Percentiles rank a stretch among this genome's conserved stretches.
These are phyloP conservation scores for Nicotiana sylvestris DNA, from an alignment of 257 asterid species.

Conservation along the genomic window DNA sequence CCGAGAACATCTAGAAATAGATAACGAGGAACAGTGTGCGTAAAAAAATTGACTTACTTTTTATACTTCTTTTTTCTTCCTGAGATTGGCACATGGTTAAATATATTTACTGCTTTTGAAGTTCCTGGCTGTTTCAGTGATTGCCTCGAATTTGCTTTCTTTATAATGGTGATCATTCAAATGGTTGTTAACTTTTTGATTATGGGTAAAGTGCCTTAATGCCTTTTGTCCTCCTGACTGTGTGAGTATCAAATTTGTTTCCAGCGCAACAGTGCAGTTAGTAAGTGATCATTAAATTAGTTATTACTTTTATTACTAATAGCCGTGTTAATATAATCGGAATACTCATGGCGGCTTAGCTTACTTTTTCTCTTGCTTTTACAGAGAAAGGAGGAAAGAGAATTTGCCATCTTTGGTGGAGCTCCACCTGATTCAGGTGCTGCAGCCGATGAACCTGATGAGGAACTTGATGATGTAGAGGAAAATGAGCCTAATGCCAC, in stretches of 20 bases:
- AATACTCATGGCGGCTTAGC: background rate
- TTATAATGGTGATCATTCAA: background rate
- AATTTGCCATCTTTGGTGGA: conserved; percentile 60
- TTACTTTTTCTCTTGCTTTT: conserved; percentile 8
- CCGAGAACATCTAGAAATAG: background rate
- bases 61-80: background rate
- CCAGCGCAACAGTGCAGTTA: background rate
- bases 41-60: background rate
- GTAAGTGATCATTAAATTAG: background rate
- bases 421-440: conserved; percentile 48
- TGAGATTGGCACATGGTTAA: background rate
- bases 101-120: background rate
- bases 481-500: conserved; percentile 46
- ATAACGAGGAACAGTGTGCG: background rate
- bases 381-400: conserved; percentile 83
- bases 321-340: background rate
- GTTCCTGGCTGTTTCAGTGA: background rate
- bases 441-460: conserved; percentile 32
- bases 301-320: background rate
- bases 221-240: background rate
- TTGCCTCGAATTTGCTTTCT: background rate
- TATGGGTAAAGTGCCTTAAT: background rate
- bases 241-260: background rate
- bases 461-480: conserved; percentile 45
- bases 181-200: background rate